Evolutionary conservation across 2,329 filamentous ascomycete genomes (phyloP).

Genomic region (Aspergillus tanneri): DNA sequence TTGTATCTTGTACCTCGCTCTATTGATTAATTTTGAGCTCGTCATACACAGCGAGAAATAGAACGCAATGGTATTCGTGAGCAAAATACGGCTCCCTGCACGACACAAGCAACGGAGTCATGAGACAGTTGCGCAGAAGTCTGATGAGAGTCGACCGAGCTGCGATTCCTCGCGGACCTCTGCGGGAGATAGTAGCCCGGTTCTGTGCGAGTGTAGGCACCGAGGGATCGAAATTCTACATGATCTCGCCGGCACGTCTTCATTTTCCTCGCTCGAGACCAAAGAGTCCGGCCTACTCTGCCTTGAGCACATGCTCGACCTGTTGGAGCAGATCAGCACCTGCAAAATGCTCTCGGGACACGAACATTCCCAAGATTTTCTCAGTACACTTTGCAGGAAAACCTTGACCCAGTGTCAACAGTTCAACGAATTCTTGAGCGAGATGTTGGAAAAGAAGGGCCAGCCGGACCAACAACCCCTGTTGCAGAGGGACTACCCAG

Average conservation of each 20-base stretch:
- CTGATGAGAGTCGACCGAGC: not conserved
- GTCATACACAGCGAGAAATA: not conserved
- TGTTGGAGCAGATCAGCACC: slow-evolving; percentile 10
- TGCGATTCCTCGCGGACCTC: not conserved
- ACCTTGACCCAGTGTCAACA: slow-evolving; percentile 3
- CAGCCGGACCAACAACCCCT: not conserved
- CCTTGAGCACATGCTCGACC: not conserved
- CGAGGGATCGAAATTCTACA: not conserved
- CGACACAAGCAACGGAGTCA: not conserved
- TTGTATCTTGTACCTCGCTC: not conserved
- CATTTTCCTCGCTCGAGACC: not conserved
- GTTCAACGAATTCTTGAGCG: slow-evolving; percentile 2
- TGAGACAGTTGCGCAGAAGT: not conserved
- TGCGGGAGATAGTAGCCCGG: not conserved
- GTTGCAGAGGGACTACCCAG: not conserved
- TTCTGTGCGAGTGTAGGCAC: not conserved
- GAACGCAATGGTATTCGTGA: not conserved
- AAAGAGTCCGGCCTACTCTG: slow-evolving; percentile 5
- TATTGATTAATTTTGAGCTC: not conserved
- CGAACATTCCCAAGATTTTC: not conserved
- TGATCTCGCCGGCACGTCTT: not conserved
- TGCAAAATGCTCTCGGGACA: slow-evolving; percentile 5
- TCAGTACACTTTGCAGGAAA: slow-evolving; percentile 3
- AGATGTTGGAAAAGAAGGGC: not conserved
- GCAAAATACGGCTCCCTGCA: not conserved